Base-by-base conservation (phyloP, 1,284 basidiomycete species). In the Moesziomyces antarcticus region DNA sequence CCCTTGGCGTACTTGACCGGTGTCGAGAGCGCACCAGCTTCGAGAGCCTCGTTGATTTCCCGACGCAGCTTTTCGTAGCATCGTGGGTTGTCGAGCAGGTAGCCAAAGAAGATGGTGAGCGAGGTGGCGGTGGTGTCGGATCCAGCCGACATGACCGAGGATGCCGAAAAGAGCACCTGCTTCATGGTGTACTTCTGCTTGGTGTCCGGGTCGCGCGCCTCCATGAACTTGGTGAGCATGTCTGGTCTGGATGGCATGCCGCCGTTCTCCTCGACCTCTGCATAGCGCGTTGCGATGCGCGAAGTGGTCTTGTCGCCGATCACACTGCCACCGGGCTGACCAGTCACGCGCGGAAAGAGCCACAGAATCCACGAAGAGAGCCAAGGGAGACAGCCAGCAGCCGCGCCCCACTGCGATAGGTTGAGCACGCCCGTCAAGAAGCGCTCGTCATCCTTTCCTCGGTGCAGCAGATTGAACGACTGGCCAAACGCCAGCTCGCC, bases 81-180 rank as follows among this genome's bases (percentile, higher is more conserved):
- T 3, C 50, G 33, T 11, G 79, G 72, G 41, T 82, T 62, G 47
- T 67, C 65, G 48, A 80, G 67, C 8, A 83, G 61, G 52, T 80
- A 79, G 42, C 79, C 73, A 33, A 82, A 73, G 45, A 81, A 73
- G 43, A 75, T 76, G 43, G 73, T 62, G 30, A 82, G 68, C 1
- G 78, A 66, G 7, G 73, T 73, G 7, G 76, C 65, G 0, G 81
- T 83, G 11, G 81, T 83, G 56, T 83, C 81, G 20, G 74, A 72
- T 11, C 81, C 81, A 9, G 81, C 80, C 0, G 61, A 69, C 57
- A 75, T 75, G 40, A 76, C 74, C 1, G 69, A 73, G 9, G 65
- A 74, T 16, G 76, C 73, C 0, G 61, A 56, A 24, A 62, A 63
- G 22, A 74, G 67, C 3, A 73, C 74, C 18, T 77, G 70, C 45